Percentiles rank a stretch among this genome's conserved stretches.
These are phyloP conservation scores for Pleurotus platypus DNA, from an alignment of 768 basidiomycete species.

Conservation along the genomic window DNA sequence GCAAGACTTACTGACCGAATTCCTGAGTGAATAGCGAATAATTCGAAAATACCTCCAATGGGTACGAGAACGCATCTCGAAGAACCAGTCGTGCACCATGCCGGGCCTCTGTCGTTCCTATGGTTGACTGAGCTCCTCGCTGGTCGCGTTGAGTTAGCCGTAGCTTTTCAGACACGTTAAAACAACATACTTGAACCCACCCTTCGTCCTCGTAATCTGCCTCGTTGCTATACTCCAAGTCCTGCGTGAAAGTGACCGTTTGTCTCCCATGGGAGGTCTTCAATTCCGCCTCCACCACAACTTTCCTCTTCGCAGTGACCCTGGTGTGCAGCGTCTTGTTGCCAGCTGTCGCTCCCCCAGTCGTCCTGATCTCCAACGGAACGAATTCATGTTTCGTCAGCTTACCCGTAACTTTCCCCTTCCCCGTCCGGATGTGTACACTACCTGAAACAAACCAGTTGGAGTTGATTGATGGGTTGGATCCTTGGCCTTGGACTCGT, in stretches of 20 bases:
- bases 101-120: slow-evolving; percentile 41
- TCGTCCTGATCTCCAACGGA: slow-evolving; percentile 36
- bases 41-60: slow-evolving; percentile 33
- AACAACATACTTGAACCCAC: slow-evolving; percentile 23
- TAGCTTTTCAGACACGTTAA: background rate
- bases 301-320: slow-evolving; percentile 38
- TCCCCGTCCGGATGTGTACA: slow-evolving; percentile 49
- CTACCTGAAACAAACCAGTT: slow-evolving; percentile 62
- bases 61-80: slow-evolving; percentile 52
- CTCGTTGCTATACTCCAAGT: slow-evolving; percentile 43
- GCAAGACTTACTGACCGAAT: slow-evolving; percentile 16
- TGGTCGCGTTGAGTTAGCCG: slow-evolving; percentile 15
- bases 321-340: slow-evolving; percentile 48
- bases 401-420: slow-evolving; percentile 46
- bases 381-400: slow-evolving; percentile 45
- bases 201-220: slow-evolving; percentile 46
- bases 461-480: slow-evolving; percentile 47
- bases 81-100: slow-evolving; percentile 43
- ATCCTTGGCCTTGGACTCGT: slow-evolving; percentile 53
- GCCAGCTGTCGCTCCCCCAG: slow-evolving; percentile 31
- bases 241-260: slow-evolving; percentile 46
- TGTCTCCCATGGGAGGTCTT: slow-evolving; percentile 43
- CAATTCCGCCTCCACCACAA: slow-evolving; percentile 50
- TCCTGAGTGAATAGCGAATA: slow-evolving; percentile 23
- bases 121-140: slow-evolving; percentile 48